A percentile compares a stretch with the other conserved stretches of the same genome.
Conservation (phyloP, 768 basidiomycete species). For the Trametes sanguinea region DNA sequence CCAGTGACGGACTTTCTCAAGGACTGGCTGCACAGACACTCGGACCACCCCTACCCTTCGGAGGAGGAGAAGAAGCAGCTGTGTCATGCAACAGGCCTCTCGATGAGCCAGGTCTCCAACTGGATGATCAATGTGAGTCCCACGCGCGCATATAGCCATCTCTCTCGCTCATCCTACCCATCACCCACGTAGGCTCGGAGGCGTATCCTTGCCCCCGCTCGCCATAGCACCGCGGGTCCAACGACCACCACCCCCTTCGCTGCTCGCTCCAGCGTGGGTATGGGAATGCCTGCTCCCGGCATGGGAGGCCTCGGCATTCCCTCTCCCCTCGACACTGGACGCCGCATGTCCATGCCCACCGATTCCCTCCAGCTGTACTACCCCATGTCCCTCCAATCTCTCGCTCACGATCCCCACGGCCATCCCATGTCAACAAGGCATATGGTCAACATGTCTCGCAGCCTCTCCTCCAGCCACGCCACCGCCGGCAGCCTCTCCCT, state of each 20-base stretch:
- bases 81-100: conserved; percentile 81
- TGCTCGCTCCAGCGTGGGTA: conserved; percentile 40
- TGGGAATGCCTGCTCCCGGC: conserved; percentile 17
- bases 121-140: conserved; percentile 86
- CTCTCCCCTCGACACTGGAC: conserved; percentile 39
- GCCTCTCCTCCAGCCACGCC: conserved; percentile 29
- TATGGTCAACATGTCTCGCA: conserved; percentile 33
- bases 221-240: conserved; percentile 72
- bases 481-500: conserved; percentile 25
- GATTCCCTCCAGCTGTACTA: conserved; percentile 77
- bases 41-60: conserved; percentile 86
- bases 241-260: conserved; percentile 77
- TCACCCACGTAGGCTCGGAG: conserved; percentile 61
- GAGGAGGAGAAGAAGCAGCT: conserved; percentile 91
- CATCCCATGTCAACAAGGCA: conserved; percentile 29
- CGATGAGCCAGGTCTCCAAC: conserved; percentile 89
- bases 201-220: conserved; percentile 81
- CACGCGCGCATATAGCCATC: background rate
- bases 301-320: conserved; percentile 37
- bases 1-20: conserved; percentile 89
- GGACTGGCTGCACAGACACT: conserved; percentile 85
- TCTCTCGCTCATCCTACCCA: background rate
- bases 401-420: conserved; percentile 24
- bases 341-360: conserved; percentile 69
- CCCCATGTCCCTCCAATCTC: conserved; percentile 73